phyloP scores from a whole-genome alignment of 345 rosid genomes.

The Pugionium cornutum region DNA sequence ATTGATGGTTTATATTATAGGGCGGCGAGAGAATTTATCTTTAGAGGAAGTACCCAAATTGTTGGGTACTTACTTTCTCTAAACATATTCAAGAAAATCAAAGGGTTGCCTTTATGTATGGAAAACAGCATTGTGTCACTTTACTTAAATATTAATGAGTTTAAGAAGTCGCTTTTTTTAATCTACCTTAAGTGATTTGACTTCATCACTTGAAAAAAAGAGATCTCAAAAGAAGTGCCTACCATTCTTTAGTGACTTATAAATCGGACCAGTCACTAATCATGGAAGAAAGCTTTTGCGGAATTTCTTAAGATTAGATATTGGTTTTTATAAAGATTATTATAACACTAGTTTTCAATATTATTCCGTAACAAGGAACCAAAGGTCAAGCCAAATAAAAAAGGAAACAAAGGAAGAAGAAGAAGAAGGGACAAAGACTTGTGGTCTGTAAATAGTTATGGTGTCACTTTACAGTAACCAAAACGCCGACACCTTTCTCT shows the following conservation, averaged over 20 bases:
- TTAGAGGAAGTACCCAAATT: no score
- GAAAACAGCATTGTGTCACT: slow-evolving; percentile 30
- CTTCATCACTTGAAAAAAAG: slow-evolving; percentile 13
- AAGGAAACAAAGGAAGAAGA: background rate
- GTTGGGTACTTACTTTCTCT: no score
- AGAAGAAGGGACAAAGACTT: slow-evolving; percentile 74
- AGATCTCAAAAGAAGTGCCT: slow-evolving; percentile 22
- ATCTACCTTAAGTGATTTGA: background rate
- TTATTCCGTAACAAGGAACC: no score
- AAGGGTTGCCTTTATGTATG: background rate
- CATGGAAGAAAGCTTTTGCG: background rate
- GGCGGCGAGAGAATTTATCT: no score
- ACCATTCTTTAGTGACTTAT: background rate
- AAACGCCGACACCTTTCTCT: slow-evolving; percentile 33
- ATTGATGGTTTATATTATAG: no score
- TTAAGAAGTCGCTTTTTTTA: background rate
- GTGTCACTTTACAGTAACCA: slow-evolving; percentile 52
- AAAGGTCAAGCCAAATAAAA: no score
- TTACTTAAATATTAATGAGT: slow-evolving; percentile 14
- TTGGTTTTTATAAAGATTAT: no score
- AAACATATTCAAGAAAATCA: no score
- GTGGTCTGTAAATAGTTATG: slow-evolving; percentile 67
- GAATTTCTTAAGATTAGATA: no score
- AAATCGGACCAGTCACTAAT: no score
- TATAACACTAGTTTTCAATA: no score